A percentile compares a stretch with the other conserved stretches of the same genome.
Conservation (phyloP, 202 grass and related monocot genomes). For the Saccharum hybrid region DNA sequence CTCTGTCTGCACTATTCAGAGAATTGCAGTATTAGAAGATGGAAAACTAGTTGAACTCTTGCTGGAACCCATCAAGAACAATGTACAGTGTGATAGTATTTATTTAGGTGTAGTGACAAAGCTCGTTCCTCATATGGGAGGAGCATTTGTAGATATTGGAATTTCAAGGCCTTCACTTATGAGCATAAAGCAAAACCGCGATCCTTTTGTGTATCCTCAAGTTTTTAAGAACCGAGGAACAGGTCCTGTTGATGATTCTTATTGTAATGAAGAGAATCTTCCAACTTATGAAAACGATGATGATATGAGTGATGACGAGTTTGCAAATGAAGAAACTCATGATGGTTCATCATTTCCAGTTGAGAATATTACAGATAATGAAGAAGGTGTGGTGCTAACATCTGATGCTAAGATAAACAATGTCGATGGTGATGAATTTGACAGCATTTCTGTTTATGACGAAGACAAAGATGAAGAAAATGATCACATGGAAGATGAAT, state of each 20-base stretch:
- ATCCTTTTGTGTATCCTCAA: conserved; percentile 91
- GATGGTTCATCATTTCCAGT: conserved; percentile 50
- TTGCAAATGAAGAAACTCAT: conserved; percentile 54
- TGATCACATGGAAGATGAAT: conserved; percentile 57
- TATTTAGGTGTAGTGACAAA: conserved; percentile 90
- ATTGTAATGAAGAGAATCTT: conserved; percentile 41
- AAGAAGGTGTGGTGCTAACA: conserved; percentile 47
- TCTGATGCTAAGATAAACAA: conserved; percentile 45
- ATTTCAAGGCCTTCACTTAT: conserved; percentile 73
- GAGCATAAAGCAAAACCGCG: conserved; percentile 72
- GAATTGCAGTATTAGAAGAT: conserved; percentile 93
- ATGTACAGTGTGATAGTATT: conserved; percentile 91
- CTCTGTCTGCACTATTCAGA: conserved; percentile 83
- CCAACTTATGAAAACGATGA: conserved; percentile 45
- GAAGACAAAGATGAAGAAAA: conserved; percentile 56
- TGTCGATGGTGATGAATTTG: conserved; percentile 44
- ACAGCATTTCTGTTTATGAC: conserved; percentile 51
- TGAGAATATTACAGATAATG: conserved; percentile 45
- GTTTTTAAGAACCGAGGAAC: conserved; percentile 52
- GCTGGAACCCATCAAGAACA: conserved; percentile 88
- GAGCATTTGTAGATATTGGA: conserved; percentile 98
- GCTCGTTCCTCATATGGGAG: conserved; percentile 86
- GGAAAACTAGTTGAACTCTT: conserved; percentile 86
- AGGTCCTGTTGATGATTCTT: conserved; percentile 45
- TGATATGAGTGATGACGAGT: conserved; percentile 55